Percentiles rank a stretch among this genome's conserved stretches.
Evolutionary conservation across 352 stramenopile species (phyloP).

Genomic region (Phytophthora citrophthora): DNA sequence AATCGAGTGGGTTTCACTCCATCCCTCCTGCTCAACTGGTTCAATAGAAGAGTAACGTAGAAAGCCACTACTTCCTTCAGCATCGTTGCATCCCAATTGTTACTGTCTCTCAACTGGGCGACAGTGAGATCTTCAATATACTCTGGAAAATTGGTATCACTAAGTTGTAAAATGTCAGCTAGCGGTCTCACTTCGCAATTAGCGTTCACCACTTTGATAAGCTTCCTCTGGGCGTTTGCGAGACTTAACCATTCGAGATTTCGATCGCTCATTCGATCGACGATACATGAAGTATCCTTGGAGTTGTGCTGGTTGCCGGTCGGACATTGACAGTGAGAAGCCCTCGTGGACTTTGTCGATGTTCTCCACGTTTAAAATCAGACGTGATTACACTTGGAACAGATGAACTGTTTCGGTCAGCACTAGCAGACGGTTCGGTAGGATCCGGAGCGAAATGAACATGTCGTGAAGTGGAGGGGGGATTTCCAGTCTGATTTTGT

Average conservation of each 20-base stretch:
- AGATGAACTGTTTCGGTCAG: not conserved
- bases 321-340: not conserved
- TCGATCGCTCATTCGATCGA: conserved; percentile 8
- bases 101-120: not conserved
- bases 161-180: conserved; percentile 30
- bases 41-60: conserved; percentile 18
- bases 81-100: conserved; percentile 9
- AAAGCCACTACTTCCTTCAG: conserved; percentile 23
- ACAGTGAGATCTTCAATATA: not conserved
- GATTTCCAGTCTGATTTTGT: not conserved
- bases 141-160: not conserved
- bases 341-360: not conserved
- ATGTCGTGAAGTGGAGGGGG: not conserved
- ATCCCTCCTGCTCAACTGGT: not conserved
- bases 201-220: conserved; percentile 16
- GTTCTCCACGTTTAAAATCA: not conserved
- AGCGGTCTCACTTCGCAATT: conserved; percentile 24
- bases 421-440: not conserved
- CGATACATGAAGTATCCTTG: conserved; percentile 7
- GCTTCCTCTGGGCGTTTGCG: conserved; percentile 5
- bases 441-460: not conserved
- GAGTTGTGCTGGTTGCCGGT: not conserved
- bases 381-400: not conserved
- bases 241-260: not conserved
- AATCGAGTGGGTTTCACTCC: conserved; percentile 11